These are phyloP conservation scores for Hypoxylon subgilvum DNA, from an alignment of 495 filamentous ascomycete genomes.

Conservation along the genomic window DNA sequence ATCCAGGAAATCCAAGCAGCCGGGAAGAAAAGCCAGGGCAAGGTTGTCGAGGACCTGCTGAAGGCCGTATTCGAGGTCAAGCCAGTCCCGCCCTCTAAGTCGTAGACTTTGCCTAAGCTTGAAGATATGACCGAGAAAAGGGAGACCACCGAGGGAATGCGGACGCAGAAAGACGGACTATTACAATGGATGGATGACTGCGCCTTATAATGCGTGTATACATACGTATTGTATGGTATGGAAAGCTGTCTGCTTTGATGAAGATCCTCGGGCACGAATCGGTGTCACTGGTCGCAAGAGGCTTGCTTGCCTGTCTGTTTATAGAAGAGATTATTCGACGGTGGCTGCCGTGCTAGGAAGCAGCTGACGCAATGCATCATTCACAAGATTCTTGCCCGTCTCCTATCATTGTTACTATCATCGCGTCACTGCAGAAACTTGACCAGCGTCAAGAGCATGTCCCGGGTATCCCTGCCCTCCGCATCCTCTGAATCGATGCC, in stretches of 20 bases:
- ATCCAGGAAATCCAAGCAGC: constrained; percentile 80
- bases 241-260: too few species aligned
- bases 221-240: too few species aligned
- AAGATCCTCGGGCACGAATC: too few species aligned
- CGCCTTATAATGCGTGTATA: too few species aligned
- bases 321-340: constrained; percentile 17
- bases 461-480: constrained; percentile 65
- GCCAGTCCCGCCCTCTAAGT: constrained; percentile 62
- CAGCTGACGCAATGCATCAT: constrained; percentile 23
- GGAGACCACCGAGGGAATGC: neutral
- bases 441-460: constrained; percentile 73
- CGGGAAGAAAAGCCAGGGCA: constrained; percentile 75
- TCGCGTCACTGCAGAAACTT: constrained; percentile 57
- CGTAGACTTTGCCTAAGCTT: neutral
- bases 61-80: constrained; percentile 79
- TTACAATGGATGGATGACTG: too few species aligned
- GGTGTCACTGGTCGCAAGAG: constrained; percentile 1
- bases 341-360: constrained; percentile 11
- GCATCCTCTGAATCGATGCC: constrained; percentile 63
- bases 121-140: neutral
- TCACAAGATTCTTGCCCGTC: constrained; percentile 28
- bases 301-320: constrained; percentile 26
- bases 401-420: constrained; percentile 13
- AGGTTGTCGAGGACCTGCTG: constrained; percentile 81
- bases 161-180: too few species aligned